Base-by-base conservation (phyloP, 2,329 filamentous ascomycete species). In the Fusarium sp. region DNA sequence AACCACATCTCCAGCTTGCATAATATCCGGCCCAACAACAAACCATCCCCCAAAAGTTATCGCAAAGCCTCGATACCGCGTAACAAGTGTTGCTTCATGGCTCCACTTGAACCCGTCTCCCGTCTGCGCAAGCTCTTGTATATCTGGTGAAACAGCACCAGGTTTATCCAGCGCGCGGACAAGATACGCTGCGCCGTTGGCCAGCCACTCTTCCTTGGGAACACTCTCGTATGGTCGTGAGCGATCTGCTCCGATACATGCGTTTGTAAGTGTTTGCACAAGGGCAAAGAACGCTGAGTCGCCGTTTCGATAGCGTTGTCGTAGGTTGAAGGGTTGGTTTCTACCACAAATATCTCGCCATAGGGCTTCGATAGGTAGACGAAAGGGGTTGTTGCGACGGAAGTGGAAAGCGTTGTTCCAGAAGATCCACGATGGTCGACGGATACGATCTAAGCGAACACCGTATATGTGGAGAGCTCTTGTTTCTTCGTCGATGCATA, bases 41-140 rank as follows among this genome's bases (percentile, higher is more conserved):
- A 78, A 83, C 70, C 80, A 77, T 1, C 81, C 80, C 13, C 72
- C 63, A n/a, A 48, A 57, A 2, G 82, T 82, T 26, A 81, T 66
- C 18, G 77, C 81, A 64, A 83, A 81, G 34, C 74, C 76, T 14
- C 82, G 73, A 62, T 82, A 78, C 38, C 81, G 74, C n/a, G 81
- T 78, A 12, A 82, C 73, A 26, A 82, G 78, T 5, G 80, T 81
- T 22, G 81, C 81, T 36, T 81, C 80, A 55, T 81, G 81, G 51
- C 80, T 81, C 81, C 81, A 81, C 62, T 79, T 79, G 70, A 81
- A 81, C 10, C 78, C 75, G 42, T 82, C 78, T 20, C 79, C 81
- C 5, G 62, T 59, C 13, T 41, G 51, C 8, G 80, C 81, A 42
- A 81, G 62, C 36, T 74, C 69, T 22, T 63, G 74, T n/a, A 82